A percentile compares a stretch with the other conserved stretches of the same genome.
These are phyloP conservation scores for Apiotrichum gamsii DNA, from an alignment of 1,284 basidiomycete genomes.

Conservation along the genomic window DNA sequence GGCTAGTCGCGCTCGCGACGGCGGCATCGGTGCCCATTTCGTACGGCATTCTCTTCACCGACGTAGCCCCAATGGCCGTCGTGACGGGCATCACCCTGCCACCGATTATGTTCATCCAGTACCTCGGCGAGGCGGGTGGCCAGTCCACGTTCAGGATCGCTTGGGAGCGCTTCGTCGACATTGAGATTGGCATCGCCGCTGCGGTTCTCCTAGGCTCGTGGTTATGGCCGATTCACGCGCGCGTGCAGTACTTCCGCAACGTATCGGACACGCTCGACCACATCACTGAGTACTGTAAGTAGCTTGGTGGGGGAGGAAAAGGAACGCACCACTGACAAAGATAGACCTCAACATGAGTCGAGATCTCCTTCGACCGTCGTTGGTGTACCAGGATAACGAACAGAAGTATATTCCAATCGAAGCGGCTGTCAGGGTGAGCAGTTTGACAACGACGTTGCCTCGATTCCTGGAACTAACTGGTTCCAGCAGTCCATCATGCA, in stretches of 20 bases:
- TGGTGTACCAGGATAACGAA: conserved; percentile 36
- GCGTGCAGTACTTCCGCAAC: conserved; percentile 44
- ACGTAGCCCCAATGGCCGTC: conserved; percentile 40
- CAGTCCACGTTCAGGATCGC: conserved; percentile 30
- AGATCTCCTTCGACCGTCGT: conserved; percentile 38
- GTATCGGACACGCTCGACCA: conserved; percentile 38
- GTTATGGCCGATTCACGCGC: conserved; percentile 46
- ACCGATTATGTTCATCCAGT: conserved; percentile 47
- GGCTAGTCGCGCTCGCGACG: conserved; percentile 45
- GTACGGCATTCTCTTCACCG: conserved; percentile 43
- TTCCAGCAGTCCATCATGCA: conserved; percentile 27
- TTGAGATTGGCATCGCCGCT: conserved; percentile 44
- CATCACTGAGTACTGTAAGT: conserved; percentile 43
- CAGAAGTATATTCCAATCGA: conserved; percentile 36
- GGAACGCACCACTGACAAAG: no score
- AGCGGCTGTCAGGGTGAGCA: conserved; percentile 23
- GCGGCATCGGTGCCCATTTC: conserved; percentile 43
- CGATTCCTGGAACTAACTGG: neutral
- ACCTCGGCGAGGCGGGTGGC: conserved; percentile 29
- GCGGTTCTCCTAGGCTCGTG: conserved; percentile 41
- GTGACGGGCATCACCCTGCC: conserved; percentile 48
- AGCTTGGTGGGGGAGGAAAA: no score
- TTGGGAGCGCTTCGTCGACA: conserved; percentile 41
- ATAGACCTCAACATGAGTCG: conserved; percentile 3
- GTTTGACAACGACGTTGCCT: no score